These are phyloP conservation scores for Sporothrix inflata DNA, from an alignment of 2,329 filamentous ascomycete species.

Conservation along the genomic window DNA sequence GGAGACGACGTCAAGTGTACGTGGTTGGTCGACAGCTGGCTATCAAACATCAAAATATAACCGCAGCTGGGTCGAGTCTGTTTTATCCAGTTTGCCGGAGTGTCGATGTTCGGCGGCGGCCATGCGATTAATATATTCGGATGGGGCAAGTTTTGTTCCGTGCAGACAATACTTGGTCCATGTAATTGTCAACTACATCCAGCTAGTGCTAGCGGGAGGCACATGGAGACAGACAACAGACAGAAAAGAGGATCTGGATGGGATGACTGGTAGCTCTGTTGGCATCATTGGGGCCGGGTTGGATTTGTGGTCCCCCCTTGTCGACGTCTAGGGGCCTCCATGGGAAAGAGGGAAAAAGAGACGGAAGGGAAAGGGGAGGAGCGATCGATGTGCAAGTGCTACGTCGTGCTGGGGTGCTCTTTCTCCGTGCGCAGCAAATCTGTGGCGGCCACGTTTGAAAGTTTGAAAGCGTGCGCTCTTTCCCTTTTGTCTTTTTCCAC, in stretches of 20 bases:
- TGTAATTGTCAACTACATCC: background rate
- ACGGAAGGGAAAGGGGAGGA: background rate
- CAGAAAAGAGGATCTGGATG: background rate
- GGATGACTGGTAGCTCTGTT: background rate
- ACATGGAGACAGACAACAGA: background rate
- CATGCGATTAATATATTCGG: conserved; percentile 6
- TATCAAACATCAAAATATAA: conserved; percentile 15
- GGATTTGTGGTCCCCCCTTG: background rate
- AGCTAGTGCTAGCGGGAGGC: background rate
- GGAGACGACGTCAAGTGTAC: background rate
- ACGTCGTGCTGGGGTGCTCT: background rate
- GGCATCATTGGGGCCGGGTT: background rate
- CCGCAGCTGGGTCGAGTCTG: background rate
- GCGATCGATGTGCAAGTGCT: conserved; percentile 1
- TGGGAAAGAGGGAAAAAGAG: background rate
- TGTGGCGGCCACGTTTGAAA: conserved; percentile 16
- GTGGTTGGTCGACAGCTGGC: background rate
- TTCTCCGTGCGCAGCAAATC: background rate
- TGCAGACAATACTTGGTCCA: background rate
- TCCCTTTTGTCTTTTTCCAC: background rate
- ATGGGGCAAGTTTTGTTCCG: background rate
- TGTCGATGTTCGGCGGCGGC: conserved; percentile 6
- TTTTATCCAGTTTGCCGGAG: conserved; percentile 12
- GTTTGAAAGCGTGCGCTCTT: conserved; percentile 8
- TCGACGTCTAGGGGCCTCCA: background rate